Base-by-base conservation (phyloP, 2,329 filamentous ascomycete species). In the Harringtonia lauricola region DNA sequence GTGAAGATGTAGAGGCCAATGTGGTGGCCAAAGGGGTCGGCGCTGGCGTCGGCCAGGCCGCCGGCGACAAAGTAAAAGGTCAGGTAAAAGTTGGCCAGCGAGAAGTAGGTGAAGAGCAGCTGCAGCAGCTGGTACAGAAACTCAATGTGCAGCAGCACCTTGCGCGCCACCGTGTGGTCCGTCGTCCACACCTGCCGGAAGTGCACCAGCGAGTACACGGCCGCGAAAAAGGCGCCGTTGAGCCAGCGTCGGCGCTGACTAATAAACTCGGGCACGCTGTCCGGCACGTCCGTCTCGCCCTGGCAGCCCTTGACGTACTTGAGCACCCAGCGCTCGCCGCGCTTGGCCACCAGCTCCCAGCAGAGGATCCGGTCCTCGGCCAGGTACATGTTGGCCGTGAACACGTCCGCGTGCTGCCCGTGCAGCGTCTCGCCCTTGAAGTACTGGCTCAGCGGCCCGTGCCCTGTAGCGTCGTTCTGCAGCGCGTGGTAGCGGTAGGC, bases 381-480 rank as follows among this genome's bases (percentile, higher is more conserved):
- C 40, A 94, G 69, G 55, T 92, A 94, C 86, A 94, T 94, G 61
- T 98, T 98, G 30, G 92, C 83, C 0, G 83, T 87, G 39, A 52
- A 56, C 29, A 53, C 50, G 42, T 49, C 52, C 10, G 94, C 92
- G 59, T 95, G 87, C 54, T 94, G 86, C 14, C 92, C 92, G 57
- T 96, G 92, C 22, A 98, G 70, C 1, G 90, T 96, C 64, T 98
- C 92, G 51, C 94, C 94, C 69, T 96, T 96, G 77, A 98, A 98
- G 61, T 98, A 98, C 64, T 96, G 92, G 59, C 89, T 95, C 40
- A 98, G 68, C 0, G 92, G 92, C 0, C 92, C 92, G 57, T 95
- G 88, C 0, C 92, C 94, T 8, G 86, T 95, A 57, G 90, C 84
- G 57, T 98, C 92, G 56, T 98, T 98, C 58, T 98, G 92, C 50